Base-by-base conservation (phyloP, 305 asterid genomes). In the Solanum hybrid region DNA sequence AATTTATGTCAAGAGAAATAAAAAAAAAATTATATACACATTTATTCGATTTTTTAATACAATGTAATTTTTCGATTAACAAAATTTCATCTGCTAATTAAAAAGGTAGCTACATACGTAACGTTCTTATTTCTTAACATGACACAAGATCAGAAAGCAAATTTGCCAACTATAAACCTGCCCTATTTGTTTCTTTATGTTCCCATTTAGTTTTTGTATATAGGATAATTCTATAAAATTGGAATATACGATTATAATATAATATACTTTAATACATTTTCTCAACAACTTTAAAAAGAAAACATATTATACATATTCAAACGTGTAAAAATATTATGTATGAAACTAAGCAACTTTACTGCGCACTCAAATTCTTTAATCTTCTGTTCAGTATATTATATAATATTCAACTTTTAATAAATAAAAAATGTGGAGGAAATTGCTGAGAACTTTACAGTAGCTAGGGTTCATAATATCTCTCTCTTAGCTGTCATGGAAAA, bases 401-500 rank as follows among this genome's bases (percentile, higher is more conserved):
- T 76, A 73, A 7, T 76, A 76, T 32, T 76, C 42, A 76, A 76
- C 6, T 76, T 76, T 79, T 81, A 17, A 79, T 37, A 24, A 38
- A 40, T 36, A 24, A 46, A 38, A 37, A 40, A 26, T 84, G 40
- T 29, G 10, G 5, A 20, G 42, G 87, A 84, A 84, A 84, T 29
- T 46, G 87, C 87, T 84, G 73, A 84, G 75, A 82, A 82, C 73
- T 42, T 51, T 42, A 81, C 71, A 42, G 66, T 84, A 84, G 87
- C 73, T 29, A 84, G 73, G 42, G 73, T 84, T 84, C 73, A 17
- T 17, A 51, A 51, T 9, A 51, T 51, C 29, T 46, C 22, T 84
- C 73, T 84, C 87, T 34, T 84, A 84, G 75, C 73, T 84, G 87
- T 84, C 73, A 84, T 51, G 40, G 75, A 84, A 46, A 84, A 84